A percentile compares a stretch with the other conserved stretches of the same genome.
phyloP scores from a whole-genome alignment of 805 yeast genomes.

The Candida tallmaniae region DNA sequence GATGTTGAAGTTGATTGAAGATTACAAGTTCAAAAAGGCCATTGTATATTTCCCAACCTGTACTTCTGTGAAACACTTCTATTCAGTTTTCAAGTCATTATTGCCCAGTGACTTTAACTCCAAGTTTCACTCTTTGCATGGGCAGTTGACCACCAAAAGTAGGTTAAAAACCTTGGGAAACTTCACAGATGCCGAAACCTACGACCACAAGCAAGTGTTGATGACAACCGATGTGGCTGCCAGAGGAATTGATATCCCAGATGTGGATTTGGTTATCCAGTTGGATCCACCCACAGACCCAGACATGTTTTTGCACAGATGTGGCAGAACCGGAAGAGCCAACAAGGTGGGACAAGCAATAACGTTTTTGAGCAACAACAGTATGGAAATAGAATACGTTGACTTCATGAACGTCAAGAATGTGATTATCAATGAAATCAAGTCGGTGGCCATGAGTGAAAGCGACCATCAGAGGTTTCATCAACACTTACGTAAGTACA shows the following conservation, averaged over 20 bases:
- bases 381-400: slow-evolving; percentile 76
- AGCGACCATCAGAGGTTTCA: slow-evolving; percentile 25
- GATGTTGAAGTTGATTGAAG: slow-evolving; percentile 49
- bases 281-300: slow-evolving; percentile 94
- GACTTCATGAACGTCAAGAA: slow-evolving; percentile 72
- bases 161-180: slow-evolving; percentile 65
- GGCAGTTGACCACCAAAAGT: slow-evolving; percentile 79
- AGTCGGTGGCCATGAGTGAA: slow-evolving; percentile 13
- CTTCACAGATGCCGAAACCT: slow-evolving; percentile 48
- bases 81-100: slow-evolving; percentile 47
- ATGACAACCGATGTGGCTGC: slow-evolving; percentile 99
- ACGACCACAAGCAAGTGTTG: slow-evolving; percentile 50
- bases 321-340: slow-evolving; percentile 95
- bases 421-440: slow-evolving; percentile 45
- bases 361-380: slow-evolving; percentile 50
- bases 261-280: slow-evolving; percentile 91
- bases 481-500: slow-evolving; percentile 42
- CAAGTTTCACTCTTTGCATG: slow-evolving; percentile 74
- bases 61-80: slow-evolving; percentile 73
- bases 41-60: slow-evolving; percentile 95
- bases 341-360: slow-evolving; percentile 78
- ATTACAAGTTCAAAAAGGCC: slow-evolving; percentile 64
- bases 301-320: slow-evolving; percentile 84
- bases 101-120: slow-evolving; percentile 25
- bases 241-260: slow-evolving; percentile 92